Evolutionary conservation across 257 asterid species (phyloP).

Genomic region (Gynochthodes officinalis): DNA sequence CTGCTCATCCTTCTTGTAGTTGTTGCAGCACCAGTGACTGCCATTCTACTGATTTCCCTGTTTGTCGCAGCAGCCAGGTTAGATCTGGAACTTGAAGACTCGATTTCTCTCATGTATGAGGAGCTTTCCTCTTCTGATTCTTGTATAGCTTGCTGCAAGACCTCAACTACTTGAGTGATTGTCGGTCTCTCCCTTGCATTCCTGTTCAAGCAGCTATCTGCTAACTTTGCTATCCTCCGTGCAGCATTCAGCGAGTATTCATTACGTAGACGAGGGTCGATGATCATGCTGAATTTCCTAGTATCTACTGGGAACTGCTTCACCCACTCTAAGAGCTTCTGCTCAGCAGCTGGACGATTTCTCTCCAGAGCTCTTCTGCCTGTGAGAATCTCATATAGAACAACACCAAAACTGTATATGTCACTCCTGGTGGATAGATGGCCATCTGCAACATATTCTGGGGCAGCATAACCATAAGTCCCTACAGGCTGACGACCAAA

Average conservation of each 20-base stretch:
- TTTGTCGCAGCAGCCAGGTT: conserved; percentile 15
- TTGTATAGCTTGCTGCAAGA: conserved; percentile 59
- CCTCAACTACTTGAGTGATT: conserved; percentile 64
- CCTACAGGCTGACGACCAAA: conserved; percentile 65
- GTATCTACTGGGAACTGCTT: conserved; percentile 65
- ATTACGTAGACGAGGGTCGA: conserved; percentile 63
- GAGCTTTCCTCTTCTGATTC: conserved; percentile 52
- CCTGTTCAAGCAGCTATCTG: conserved; percentile 70
- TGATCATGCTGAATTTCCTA: conserved; percentile 60
- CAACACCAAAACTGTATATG: conserved; percentile 90
- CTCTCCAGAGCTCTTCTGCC: conserved; percentile 80
- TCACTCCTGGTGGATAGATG: conserved; percentile 78
- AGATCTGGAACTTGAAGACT: conserved; percentile 24
- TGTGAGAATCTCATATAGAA: conserved; percentile 70
- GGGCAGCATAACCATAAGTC: conserved; percentile 91
- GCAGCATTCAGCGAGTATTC: conserved; percentile 64
- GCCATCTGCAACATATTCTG: conserved; percentile 75
- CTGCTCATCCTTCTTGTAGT: conserved; percentile 19
- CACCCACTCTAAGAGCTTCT: conserved; percentile 82
- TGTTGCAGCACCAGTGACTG: conserved; percentile 12
- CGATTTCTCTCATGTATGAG: conserved; percentile 16
- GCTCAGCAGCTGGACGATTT: conserved; percentile 53
- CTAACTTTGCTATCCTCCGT: conserved; percentile 63
- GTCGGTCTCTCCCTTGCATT: conserved; percentile 70
- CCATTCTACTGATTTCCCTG: conserved; percentile 16